Conservation (phyloP, 2,329 filamentous ascomycete species). For the Microdochium nivale region DNA sequence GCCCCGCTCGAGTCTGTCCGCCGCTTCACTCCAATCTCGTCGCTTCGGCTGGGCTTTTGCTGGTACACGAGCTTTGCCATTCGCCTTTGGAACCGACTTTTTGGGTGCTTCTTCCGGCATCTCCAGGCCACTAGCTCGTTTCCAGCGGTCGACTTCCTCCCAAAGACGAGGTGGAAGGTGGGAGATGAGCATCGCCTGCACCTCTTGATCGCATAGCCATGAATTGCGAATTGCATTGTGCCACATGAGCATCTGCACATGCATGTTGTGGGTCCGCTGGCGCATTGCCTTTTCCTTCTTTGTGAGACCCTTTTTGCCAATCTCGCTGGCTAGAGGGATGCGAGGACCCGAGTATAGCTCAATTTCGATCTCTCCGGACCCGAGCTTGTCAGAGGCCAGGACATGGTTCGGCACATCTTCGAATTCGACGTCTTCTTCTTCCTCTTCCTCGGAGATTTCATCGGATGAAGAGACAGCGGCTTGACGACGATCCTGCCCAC, state of each 20-base stretch:
- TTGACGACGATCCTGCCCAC: constrained; percentile 6
- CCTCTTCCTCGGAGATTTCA: constrained; percentile 38
- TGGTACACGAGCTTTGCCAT: constrained; percentile 29
- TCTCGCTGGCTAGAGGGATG: constrained; percentile 51
- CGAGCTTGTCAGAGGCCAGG: constrained; percentile 33
- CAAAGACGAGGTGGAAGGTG: constrained; percentile 60
- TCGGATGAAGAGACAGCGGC: constrained; percentile 23
- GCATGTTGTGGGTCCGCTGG: constrained; percentile 73
- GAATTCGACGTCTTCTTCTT: constrained; percentile 55
- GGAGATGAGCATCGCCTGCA: constrained; percentile 69
- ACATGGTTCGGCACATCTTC: constrained; percentile 42
- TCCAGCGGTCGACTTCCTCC: constrained; percentile 68
- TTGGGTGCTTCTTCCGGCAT: constrained; percentile 24
- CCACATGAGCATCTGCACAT: constrained; percentile 81
- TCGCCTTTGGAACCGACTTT: constrained; percentile 19
- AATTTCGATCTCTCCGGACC: constrained; percentile 63
- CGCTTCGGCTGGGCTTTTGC: constrained; percentile 28
- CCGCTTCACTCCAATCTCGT: constrained; percentile 64
- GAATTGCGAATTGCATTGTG: constrained; percentile 81
- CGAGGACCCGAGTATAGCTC: constrained; percentile 54
- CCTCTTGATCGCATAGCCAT: constrained; percentile 70
- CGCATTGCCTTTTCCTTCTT: constrained; percentile 78
- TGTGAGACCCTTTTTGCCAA: constrained; percentile 73
- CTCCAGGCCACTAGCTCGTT: constrained; percentile 55
- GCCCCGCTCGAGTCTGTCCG: constrained; percentile 60